Conservation (phyloP, 1,284 basidiomycete genomes). For the Schizophyllum commune region DNA sequence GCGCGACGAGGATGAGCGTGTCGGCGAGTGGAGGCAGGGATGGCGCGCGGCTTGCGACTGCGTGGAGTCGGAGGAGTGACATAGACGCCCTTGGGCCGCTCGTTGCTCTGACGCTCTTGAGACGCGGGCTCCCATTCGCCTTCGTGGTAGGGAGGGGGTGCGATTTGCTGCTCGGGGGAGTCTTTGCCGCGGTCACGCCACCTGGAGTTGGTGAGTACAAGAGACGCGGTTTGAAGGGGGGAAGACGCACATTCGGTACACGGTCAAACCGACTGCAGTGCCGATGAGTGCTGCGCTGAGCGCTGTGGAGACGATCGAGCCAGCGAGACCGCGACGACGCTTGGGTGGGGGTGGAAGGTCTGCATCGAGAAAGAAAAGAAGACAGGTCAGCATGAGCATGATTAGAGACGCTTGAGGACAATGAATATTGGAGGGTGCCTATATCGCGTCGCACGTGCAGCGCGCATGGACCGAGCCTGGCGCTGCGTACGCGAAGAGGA, state of each 20-base stretch:
- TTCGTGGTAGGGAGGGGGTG: constrained; percentile 60
- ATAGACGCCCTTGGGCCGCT: constrained; percentile 14
- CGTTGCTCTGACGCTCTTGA: constrained; percentile 10
- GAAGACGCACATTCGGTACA: constrained; percentile 66
- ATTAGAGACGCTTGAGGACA: constrained; percentile 11
- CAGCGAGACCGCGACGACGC: constrained; percentile 59
- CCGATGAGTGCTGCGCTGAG: constrained; percentile 75
- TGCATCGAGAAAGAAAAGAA: constrained; percentile 30
- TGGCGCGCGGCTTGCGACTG: constrained; percentile 12
- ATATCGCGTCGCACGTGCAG: constrained; percentile 14
- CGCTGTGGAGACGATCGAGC: constrained; percentile 71
- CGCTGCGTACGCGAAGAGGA: constrained; percentile 1
- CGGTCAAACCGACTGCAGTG: constrained; percentile 73
- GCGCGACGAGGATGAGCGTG: constrained; percentile 13
- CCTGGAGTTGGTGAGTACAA: constrained; percentile 16
- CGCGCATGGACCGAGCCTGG: background rate
- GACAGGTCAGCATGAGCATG: constrained; percentile 13
- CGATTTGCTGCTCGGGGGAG: constrained; percentile 21
- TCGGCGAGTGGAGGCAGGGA: constrained; percentile 16
- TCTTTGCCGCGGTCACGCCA: constrained; percentile 69
- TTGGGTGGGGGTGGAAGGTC: constrained; percentile 40
- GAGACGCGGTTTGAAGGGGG: constrained; percentile 5
- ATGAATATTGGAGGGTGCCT: constrained; percentile 7
- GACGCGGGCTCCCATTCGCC: constrained; percentile 38
- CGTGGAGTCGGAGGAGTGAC: constrained; percentile 21